Conservation (phyloP, 345 rosid genomes). For the Syzygium aromaticum region DNA sequence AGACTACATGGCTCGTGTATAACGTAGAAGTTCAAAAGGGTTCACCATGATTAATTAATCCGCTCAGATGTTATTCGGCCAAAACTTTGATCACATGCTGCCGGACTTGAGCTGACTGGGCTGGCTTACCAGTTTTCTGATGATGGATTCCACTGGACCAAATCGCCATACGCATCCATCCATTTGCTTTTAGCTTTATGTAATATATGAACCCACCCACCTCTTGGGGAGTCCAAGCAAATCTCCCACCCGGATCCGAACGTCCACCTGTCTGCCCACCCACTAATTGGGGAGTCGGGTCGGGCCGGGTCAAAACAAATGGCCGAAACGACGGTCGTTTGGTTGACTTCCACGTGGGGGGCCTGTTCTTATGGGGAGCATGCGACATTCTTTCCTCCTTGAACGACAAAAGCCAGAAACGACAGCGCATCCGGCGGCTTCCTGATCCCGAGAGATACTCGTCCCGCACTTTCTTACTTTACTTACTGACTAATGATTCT, state of each 20-base stretch:
- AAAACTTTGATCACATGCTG: not conserved
- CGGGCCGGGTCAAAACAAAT: not conserved
- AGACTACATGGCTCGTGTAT: not conserved
- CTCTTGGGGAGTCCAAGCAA: too few species aligned
- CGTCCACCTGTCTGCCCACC: not conserved
- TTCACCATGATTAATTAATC: not conserved
- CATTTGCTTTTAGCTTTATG: not conserved
- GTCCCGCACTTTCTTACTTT: not conserved
- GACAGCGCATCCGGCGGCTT: not conserved
- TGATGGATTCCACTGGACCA: not conserved
- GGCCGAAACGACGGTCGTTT: not conserved
- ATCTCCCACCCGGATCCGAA: not conserved
- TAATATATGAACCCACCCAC: too few species aligned
- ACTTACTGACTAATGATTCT: not conserved
- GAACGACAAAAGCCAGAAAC: not conserved
- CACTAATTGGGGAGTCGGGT: not conserved
- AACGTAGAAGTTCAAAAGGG: not conserved
- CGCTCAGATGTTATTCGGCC: not conserved
- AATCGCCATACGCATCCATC: not conserved
- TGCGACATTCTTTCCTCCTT: not conserved
- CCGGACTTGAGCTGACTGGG: accelerated
- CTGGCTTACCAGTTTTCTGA: not conserved
- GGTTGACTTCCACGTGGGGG: not conserved
- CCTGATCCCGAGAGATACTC: not conserved
- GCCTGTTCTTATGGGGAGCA: not conserved